A percentile compares a stretch with the other conserved stretches of the same genome.
phyloP scores from a whole-genome alignment of 169 alveolate genomes.

The Condylostoma magnum region DNA sequence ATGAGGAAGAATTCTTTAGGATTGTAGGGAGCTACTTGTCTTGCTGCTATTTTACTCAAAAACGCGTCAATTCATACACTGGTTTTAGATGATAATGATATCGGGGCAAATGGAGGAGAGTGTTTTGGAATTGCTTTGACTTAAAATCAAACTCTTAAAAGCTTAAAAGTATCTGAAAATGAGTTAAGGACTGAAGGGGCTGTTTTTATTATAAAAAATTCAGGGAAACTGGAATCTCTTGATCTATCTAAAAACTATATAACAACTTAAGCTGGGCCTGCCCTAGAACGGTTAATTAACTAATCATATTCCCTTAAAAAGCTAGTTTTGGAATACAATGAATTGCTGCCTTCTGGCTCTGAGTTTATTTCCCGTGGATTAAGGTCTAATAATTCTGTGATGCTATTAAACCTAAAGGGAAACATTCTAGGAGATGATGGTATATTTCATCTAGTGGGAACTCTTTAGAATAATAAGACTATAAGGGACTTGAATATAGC shows the following conservation, averaged over 20 bases:
- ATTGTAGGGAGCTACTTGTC: conserved; percentile 77
- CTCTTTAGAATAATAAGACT: conserved; percentile 51
- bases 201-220: conserved; percentile 71
- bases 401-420: conserved; percentile 70
- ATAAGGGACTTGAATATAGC: conserved; percentile 71
- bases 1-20: conserved; percentile 80
- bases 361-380: conserved; percentile 72
- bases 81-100: conserved; percentile 76
- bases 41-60: conserved; percentile 73
- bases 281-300: conserved; percentile 55
- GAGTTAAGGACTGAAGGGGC: conserved; percentile 84
- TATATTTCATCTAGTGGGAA: conserved; percentile 47
- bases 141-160: conserved; percentile 62
- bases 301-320: conserved; percentile 52
- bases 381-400: conserved; percentile 36
- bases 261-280: conserved; percentile 69
- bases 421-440: conserved; percentile 82
- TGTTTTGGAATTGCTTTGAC: conserved; percentile 80
- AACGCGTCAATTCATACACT: conserved; percentile 67
- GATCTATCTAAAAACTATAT: conserved; percentile 76
- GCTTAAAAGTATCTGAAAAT: conserved; percentile 79
- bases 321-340: conserved; percentile 76
- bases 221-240: conserved; percentile 53
- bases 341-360: conserved; percentile 73
- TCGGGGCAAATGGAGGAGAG: conserved; percentile 85